Base-by-base conservation (phyloP, 192 early-diverging fungal species). In the Diversispora eburnea region DNA sequence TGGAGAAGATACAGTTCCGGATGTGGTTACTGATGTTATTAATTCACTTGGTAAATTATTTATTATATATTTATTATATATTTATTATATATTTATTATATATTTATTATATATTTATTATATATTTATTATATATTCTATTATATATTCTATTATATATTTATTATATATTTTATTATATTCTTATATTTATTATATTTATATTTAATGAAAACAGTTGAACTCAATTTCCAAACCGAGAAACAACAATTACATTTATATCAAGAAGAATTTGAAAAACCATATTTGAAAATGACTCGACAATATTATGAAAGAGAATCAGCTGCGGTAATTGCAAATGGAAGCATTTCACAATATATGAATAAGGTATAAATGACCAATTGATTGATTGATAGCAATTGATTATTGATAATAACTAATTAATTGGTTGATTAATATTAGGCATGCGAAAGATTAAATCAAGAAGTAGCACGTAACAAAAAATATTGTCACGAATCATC, bases 231-330 rank as follows among this genome's bases (percentile, higher is more conserved):
- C 42, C 86, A 86, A 66, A 86, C 84, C 4, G 88, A 68, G 20
- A 33, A 89, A 22, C 86, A 85, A 9, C 87, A 85, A 13, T 77
- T 90, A n/a, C 83, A 85, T 55, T 73, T 92, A 25, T 95, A 95
- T 70, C 84, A 91, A 22, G 89, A 93, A 61, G 88, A 91, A 70
- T 95, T 92, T 78, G 93, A 95, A 78, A 77, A 77, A 52, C 84
- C 86, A 5, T 93, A 91, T 67, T 72, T 95, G 43, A 80, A 83
- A 3, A 79, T 87, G 42, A 92, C 90, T 0, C 82, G 81, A 57
- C 68, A 66, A 8, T 95, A 93, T 77, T 94, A 95, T 80, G 82
- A 79, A 47, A 67, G 77, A 5, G 93, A 93, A 72, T 87, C 92
- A 7, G 87, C 79, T 10, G 67, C 73, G 33, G 77, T 84, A 39